These are phyloP conservation scores for Camellia oleifera DNA, from an alignment of 179 eudicot genomes.

Conservation along the genomic window DNA sequence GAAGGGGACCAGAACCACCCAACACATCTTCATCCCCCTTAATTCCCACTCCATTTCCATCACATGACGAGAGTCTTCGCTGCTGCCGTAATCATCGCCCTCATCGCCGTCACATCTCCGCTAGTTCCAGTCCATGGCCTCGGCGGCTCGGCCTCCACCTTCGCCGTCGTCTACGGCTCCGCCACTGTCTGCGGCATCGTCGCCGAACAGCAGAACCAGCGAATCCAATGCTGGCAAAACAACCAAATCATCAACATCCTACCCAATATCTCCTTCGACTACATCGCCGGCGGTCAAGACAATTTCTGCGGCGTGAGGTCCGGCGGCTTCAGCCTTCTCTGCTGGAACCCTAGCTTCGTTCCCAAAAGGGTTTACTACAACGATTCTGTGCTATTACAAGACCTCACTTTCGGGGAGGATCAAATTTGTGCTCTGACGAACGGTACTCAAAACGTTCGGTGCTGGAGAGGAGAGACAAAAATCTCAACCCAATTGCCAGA, in stretches of 20 bases:
- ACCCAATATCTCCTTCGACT: conserved; percentile 55
- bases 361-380: conserved; percentile 62
- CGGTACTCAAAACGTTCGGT: conserved; percentile 33
- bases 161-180: conserved; percentile 45
- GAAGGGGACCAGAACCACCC: not conserved
- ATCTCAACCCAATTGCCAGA: conserved; percentile 11
- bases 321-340: conserved; percentile 59
- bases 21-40: not conserved
- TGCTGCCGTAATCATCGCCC: conserved; percentile 11
- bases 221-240: conserved; percentile 48
- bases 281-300: conserved; percentile 64
- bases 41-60: conserved; percentile 6
- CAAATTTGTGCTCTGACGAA: conserved; percentile 67
- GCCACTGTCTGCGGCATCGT: conserved; percentile 65
- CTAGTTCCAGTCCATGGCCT: conserved; percentile 26
- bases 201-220: conserved; percentile 37
- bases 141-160: conserved; percentile 44
- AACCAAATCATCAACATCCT: conserved; percentile 16
- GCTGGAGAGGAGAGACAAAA: conserved; percentile 60
- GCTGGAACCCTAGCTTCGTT: conserved; percentile 53
- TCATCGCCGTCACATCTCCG: conserved; percentile 22
- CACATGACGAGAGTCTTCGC: conserved; percentile 32
- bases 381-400: conserved; percentile 23
- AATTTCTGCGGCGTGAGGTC: conserved; percentile 67
- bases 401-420: conserved; percentile 55